Conservation (phyloP, 2,329 filamentous ascomycete genomes). For the Dactylellina sp. region DNA sequence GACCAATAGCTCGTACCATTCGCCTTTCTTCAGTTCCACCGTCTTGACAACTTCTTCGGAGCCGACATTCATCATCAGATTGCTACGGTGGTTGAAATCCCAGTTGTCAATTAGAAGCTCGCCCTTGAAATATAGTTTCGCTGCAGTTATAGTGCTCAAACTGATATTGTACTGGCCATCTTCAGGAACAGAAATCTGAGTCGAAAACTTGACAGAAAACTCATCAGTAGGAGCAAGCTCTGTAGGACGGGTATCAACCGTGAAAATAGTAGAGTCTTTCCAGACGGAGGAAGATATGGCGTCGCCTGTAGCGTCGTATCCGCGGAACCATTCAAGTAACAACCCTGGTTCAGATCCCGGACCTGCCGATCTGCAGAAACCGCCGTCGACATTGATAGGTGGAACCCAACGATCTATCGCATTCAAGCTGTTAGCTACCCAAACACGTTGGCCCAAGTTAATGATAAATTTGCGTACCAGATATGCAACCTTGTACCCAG, state of each 20-base stretch:
- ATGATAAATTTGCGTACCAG: conserved; percentile 20
- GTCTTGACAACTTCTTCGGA: conserved; percentile 52
- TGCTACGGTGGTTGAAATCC: conserved; percentile 52
- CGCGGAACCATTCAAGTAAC: conserved; percentile 48
- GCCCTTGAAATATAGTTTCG: conserved; percentile 40
- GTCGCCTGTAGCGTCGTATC: conserved; percentile 34
- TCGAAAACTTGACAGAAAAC: conserved; percentile 38
- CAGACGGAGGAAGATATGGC: conserved; percentile 29
- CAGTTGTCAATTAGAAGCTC: conserved; percentile 54
- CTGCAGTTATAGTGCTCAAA: conserved; percentile 48
- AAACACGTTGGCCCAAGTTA: neutral
- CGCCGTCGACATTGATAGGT: conserved; percentile 29
- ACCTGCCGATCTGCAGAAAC: conserved; percentile 27
- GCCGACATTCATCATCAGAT: conserved; percentile 55
- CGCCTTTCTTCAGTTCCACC: conserved; percentile 38
- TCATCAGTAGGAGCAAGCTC: conserved; percentile 15
- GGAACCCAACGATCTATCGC: conserved; percentile 48
- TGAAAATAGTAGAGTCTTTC: conserved; percentile 39
- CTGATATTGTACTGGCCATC: conserved; percentile 53
- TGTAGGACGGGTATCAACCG: conserved; percentile 29
- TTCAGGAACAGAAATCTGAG: conserved; percentile 39
- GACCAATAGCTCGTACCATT: conserved; percentile 36
- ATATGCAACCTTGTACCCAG: conserved; percentile 39
- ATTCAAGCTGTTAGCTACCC: neutral
- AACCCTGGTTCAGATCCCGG: conserved; percentile 39